Conservation (phyloP, 805 yeast genomes). For the Monosporozyma unispora region DNA sequence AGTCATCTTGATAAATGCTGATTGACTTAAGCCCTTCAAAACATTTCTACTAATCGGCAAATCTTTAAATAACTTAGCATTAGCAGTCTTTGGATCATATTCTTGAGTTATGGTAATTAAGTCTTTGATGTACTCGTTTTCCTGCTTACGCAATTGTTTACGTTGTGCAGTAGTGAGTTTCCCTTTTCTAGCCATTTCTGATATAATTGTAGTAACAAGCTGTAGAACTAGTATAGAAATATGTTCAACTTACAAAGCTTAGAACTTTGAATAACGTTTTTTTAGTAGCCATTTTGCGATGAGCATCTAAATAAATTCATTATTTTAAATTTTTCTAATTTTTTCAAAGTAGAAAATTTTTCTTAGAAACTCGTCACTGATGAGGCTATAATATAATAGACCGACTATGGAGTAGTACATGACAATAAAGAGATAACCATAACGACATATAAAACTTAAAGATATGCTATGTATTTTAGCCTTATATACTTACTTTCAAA, state of each 20-base stretch:
- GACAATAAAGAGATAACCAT: neutral
- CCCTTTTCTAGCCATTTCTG: constrained; percentile 32
- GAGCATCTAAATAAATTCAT: neutral
- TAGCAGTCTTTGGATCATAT: constrained; percentile 37
- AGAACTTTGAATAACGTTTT: neutral
- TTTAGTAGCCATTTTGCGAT: neutral
- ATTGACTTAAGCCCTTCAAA: constrained; percentile 60
- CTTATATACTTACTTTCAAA: neutral
- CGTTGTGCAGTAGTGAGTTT: constrained; percentile 31
- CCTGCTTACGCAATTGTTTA: constrained; percentile 32
- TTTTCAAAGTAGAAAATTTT: neutral
- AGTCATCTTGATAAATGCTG: constrained; percentile 74
- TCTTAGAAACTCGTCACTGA: neutral
- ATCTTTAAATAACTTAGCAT: constrained; percentile 52
- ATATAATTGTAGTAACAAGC: neutral
- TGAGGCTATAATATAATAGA: neutral
- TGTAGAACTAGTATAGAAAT: neutral
- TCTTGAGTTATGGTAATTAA: constrained; percentile 46
- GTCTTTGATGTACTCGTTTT: constrained; percentile 30
- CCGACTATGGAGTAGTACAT: too few species aligned
- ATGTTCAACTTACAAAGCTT: neutral
- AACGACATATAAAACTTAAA: neutral
- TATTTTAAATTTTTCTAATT: neutral
- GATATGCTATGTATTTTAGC: too few species aligned
- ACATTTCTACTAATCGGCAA: constrained; percentile 67